Base-by-base conservation (phyloP, 2,329 filamentous ascomycete genomes). In the Trichoderma koningiopsis region DNA sequence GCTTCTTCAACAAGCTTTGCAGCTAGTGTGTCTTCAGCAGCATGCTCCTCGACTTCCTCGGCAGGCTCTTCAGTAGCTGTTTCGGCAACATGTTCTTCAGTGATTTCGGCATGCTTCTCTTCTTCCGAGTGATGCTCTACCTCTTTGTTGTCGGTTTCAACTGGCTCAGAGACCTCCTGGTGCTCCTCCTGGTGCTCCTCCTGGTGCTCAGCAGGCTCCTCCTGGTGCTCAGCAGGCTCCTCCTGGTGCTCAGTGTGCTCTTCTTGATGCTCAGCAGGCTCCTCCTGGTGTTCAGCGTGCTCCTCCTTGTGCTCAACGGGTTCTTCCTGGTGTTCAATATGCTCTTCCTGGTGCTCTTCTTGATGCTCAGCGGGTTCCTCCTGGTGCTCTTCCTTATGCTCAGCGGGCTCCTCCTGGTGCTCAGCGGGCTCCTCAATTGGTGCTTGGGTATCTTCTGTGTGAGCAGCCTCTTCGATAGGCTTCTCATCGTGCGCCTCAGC, bases 401-500 rank as follows among this genome's bases (percentile, higher is more conserved):
- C 63, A 40, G 35, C 13, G 13, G 13, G 35, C 13, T 40, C 35
- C 13, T 35, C 33, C 33, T 35, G 11, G 33, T 35, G 33, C 33
- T 35, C 33, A 35, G 11, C 33, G 33, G 33, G 33, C 13, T 66
- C 29, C n/a, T 31, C 62, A 14, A 68, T 33, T 57, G 58, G 66
- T 55, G 59, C 49, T 31, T 35, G 53, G 67, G 35, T 56, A 37
- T 63, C 33, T 63, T 63, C 58, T 22, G 37, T 35, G 27, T 49
- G 57, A 55, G 55, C 49, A 53, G 40, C 52, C 35, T 68, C 52
- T 53, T 67, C 71, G 14, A 27, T 62, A 37, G 62, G 40, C 56
- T 69, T 65, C 40, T 57, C 70, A 58, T 37, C 47, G 5, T 71
- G 61, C 58, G 72, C 64, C 57, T 59, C 61, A n/a, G 59, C 56